Conservation (phyloP, 2,329 filamentous ascomycete species). For the Trichoderma aggressivum region DNA sequence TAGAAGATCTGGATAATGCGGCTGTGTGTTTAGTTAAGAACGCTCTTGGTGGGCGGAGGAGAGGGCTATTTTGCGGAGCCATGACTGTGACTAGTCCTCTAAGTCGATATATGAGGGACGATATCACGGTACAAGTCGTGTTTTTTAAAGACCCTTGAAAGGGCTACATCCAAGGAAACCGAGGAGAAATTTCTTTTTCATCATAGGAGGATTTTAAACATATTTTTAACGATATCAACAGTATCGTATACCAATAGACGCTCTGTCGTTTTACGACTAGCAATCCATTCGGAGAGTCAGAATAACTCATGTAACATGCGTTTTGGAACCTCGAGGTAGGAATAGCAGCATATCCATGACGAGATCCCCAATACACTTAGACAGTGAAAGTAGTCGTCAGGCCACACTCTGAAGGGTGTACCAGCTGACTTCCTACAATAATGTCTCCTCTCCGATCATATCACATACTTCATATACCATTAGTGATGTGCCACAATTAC, state of each 20-base stretch:
- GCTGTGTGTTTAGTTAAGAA: constrained; percentile 80
- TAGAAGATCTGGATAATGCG: constrained; percentile 71
- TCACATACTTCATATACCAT: background rate
- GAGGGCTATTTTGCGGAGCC: constrained; percentile 69
- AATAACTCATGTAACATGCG: background rate
- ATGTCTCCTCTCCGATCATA: background rate
- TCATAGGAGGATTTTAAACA: background rate
- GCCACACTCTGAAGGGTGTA: background rate
- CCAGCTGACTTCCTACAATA: background rate
- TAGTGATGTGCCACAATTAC: background rate
- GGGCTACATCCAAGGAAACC: too few species aligned
- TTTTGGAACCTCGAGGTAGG: background rate
- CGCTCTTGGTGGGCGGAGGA: constrained; percentile 71
- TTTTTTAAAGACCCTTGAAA: constrained; percentile 44
- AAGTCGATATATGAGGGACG: constrained; percentile 63
- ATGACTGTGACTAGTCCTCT: constrained; percentile 69
- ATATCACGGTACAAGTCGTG: constrained; percentile 80
- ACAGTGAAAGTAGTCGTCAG: background rate
- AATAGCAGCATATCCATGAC: background rate
- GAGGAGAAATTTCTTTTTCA: background rate
- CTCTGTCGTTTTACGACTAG: background rate
- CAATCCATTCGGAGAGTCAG: background rate
- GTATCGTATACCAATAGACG: accelerated
- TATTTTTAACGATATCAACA: background rate
- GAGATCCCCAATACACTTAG: background rate